Evolutionary conservation across 1,139 yeast species (phyloP), one percentile per base, ranked within the genome.

Genomic region (Scheffersomyces segobiensis): DNA sequence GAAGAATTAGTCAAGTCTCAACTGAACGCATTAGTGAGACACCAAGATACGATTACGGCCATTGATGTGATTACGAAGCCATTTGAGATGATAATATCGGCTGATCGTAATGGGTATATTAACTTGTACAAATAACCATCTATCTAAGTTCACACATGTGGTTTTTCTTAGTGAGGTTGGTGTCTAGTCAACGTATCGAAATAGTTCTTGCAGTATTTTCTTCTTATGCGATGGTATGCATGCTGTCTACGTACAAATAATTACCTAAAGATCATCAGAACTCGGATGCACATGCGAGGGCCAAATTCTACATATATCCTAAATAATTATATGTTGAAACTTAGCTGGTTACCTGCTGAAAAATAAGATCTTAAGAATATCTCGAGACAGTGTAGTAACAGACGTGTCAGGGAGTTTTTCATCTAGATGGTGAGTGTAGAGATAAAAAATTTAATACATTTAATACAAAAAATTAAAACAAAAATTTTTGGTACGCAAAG

Each of bases 71-170:
- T 85, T 20, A 60, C 70, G 12, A 70, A 71, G 19, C 93, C 95
- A 0, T 86, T 80, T 63, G 84, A 82, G 53, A 82, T 89, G 87
- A 69, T 89, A 6, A 74, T 89, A 1, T 78, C 89, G 0, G 91
- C 78, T 2, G 95, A 89, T 65, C 70, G 91, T 55, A 76, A 83
- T 53, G 96, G 96, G 0, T 75, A 75, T 7, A 77, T 89, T 49
- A 85, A 84, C 66, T 81, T 89, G 2, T 87, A 82, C 70, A 82
- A 80, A 48, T 48, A 48, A 21, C 7, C 10, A 18, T 32, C 17
- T 8, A 10, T 10, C 17, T 1, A 32, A 14, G 42, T 32, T 32
- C 17, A 32, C 8, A 8, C 42, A 32, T 10, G 42, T 14, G 17
- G 12, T 12, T 12, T 32, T 32, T 14, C 42, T 32, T 10, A 12